A percentile compares a stretch with the other conserved stretches of the same genome.
Conservation (phyloP, 2,329 filamentous ascomycete genomes). For the Davidsoniella eucalypti region DNA sequence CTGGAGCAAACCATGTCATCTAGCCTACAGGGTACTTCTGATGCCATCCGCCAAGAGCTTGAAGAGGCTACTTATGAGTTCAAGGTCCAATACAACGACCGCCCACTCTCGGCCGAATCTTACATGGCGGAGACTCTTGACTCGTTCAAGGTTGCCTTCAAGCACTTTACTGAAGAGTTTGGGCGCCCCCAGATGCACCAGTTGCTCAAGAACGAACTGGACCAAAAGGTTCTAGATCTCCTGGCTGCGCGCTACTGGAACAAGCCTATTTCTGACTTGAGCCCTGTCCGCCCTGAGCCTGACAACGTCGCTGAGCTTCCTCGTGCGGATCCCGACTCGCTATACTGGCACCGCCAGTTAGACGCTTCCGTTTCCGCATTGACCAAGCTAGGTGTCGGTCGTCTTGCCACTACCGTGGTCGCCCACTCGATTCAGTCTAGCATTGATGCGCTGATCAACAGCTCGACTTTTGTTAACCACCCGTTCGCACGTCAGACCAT, state of each 20-base stretch:
- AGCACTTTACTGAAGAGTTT: slow-evolving; percentile 78
- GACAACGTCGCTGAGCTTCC: slow-evolving; percentile 65
- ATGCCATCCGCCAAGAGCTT: slow-evolving; percentile 85
- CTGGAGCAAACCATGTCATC: slow-evolving; percentile 94
- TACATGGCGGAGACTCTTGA: slow-evolving; percentile 92
- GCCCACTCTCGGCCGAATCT: slow-evolving; percentile 83
- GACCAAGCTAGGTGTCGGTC: slow-evolving; percentile 85
- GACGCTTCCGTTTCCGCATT: slow-evolving; percentile 81
- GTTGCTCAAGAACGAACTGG: slow-evolving; percentile 77
- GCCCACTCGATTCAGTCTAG: slow-evolving; percentile 74
- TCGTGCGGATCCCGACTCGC: slow-evolving; percentile 67
- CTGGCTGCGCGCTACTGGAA: slow-evolving; percentile 96
- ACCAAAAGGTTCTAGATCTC: slow-evolving; percentile 86
- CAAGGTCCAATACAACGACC: slow-evolving; percentile 98
- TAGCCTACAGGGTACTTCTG: slow-evolving; percentile 73
- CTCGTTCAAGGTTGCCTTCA: slow-evolving; percentile 95
- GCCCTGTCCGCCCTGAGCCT: slow-evolving; percentile 44
- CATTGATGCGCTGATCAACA: slow-evolving; percentile 59
- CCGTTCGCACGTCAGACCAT: slow-evolving; percentile 91
- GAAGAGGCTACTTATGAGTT: slow-evolving; percentile 97
- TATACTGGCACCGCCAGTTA: slow-evolving; percentile 87
- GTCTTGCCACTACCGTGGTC: slow-evolving; percentile 81
- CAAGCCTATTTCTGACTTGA: slow-evolving; percentile 75
- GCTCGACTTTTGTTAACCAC: slow-evolving; percentile 75
- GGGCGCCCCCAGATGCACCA: slow-evolving; percentile 78